Evolutionary conservation across 352 stramenopile species (phyloP).

Genomic region (Globisporangium okanoganense): DNA sequence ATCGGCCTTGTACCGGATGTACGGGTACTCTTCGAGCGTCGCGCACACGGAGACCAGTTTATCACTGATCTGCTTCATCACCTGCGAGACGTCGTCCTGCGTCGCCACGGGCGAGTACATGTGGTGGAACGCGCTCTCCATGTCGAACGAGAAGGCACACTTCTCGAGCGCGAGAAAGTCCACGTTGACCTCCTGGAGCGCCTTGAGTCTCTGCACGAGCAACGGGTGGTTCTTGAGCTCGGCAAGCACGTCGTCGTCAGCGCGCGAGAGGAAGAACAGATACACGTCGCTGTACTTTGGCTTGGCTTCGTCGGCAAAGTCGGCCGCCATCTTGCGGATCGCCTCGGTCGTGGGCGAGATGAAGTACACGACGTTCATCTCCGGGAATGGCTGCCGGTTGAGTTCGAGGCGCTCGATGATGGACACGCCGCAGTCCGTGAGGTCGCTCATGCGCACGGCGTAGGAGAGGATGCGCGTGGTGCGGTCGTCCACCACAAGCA

Average conservation of each 20-base stretch:
- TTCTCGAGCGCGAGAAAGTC: constrained; percentile 95
- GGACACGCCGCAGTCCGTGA: constrained; percentile 96
- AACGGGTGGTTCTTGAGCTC: constrained; percentile 83
- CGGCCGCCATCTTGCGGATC: constrained; percentile 76
- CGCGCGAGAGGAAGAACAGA: constrained; percentile 92
- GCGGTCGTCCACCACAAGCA: constrained; percentile 95
- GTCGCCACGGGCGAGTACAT: constrained; percentile 69
- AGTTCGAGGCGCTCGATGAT: constrained; percentile 96
- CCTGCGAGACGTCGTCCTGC: constrained; percentile 32
- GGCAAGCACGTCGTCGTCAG: constrained; percentile 70
- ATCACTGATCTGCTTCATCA: constrained; percentile 70
- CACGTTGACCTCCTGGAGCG: constrained; percentile 94
- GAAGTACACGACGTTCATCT: constrained; percentile 97
- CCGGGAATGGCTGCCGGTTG: constrained; percentile 92
- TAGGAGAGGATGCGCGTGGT: constrained; percentile 93
- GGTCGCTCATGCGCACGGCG: constrained; percentile 97
- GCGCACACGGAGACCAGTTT: constrained; percentile 96
- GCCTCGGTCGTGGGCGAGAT: constrained; percentile 85
- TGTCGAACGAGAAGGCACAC: constrained; percentile 93
- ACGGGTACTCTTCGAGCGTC: constrained; percentile 97
- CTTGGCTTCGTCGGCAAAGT: constrained; percentile 75
- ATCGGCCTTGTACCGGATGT: constrained; percentile 90
- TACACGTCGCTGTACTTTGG: constrained; percentile 94
- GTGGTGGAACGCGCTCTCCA: constrained; percentile 70
- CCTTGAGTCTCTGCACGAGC: constrained; percentile 79